These are phyloP conservation scores for Madurella mycetomatis DNA, from an alignment of 2,329 filamentous ascomycete species.

Conservation along the genomic window DNA sequence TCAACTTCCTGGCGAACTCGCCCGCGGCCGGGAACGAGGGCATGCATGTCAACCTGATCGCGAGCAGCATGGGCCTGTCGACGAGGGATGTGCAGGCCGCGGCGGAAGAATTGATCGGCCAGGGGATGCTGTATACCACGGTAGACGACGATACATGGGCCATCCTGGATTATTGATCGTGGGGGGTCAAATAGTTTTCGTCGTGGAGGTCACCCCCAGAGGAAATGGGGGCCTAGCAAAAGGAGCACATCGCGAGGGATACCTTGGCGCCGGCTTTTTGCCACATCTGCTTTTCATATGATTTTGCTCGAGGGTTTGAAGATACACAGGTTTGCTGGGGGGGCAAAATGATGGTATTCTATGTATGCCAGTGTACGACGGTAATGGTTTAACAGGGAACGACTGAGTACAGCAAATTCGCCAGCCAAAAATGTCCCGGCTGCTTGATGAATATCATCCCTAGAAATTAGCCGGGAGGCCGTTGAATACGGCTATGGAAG, in stretches of 20 bases:
- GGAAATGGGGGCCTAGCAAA: neutral
- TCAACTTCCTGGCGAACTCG: conserved; percentile 60
- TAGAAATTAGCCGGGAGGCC: neutral
- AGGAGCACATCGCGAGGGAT: conserved; percentile 8
- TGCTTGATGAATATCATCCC: neutral
- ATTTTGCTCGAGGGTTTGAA: conserved; percentile 1
- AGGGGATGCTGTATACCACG: conserved; percentile 81
- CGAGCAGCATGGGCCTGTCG: conserved; percentile 59
- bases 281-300: conserved; percentile 1
- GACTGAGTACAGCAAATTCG: neutral
- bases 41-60: conserved; percentile 73
- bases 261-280: conserved; percentile 11
- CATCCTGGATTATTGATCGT: conserved; percentile 60
- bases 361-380: neutral
- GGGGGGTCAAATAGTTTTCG: neutral
- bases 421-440: neutral
- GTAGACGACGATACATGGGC: conserved; percentile 92
- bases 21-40: conserved; percentile 76
- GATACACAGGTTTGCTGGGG: conserved; percentile 4
- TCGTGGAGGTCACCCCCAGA: neutral
- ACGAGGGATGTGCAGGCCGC: conserved; percentile 67
- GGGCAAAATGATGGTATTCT: neutral
- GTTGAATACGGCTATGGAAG: neutral
- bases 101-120: conserved; percentile 72
- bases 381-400: neutral